These are phyloP conservation scores for Reticulascus tulasneorum DNA, from an alignment of 2,329 filamentous ascomycete species.

Conservation along the genomic window DNA sequence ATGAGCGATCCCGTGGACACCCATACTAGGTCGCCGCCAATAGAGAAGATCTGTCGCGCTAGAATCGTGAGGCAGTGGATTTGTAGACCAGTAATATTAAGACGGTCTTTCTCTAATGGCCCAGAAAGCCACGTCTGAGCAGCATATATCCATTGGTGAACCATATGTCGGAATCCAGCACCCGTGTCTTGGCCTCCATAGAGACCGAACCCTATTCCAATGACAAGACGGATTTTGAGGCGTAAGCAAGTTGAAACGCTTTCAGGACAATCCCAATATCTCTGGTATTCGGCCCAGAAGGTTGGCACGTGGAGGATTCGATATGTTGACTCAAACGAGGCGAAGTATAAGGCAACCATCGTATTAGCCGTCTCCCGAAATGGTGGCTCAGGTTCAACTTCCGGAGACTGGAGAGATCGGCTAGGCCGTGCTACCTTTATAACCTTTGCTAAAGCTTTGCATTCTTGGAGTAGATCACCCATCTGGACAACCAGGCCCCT, in stretches of 20 bases:
- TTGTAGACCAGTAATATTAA: conserved; percentile 30
- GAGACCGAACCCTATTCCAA: conserved; percentile 36
- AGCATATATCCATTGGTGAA: conserved; percentile 35
- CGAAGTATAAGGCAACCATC: conserved; percentile 42
- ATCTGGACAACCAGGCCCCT: conserved; percentile 20
- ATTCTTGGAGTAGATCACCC: conserved; percentile 24
- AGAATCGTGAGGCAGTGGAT: conserved; percentile 34
- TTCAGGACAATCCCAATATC: conserved; percentile 38
- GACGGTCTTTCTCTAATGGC: conserved; percentile 29
- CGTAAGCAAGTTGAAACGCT: conserved; percentile 17
- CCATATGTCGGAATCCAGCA: conserved; percentile 19
- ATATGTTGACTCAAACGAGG: conserved; percentile 44
- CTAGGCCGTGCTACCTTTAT: conserved; percentile 30
- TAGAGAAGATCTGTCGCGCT: conserved; percentile 35
- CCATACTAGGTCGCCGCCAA: conserved; percentile 38
- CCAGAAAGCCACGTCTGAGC: conserved; percentile 37
- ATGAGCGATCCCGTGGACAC: conserved; percentile 35
- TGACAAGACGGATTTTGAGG: conserved; percentile 34
- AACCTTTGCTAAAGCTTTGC: conserved; percentile 26
- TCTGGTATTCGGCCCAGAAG: conserved; percentile 46
- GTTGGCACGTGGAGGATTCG: conserved; percentile 50
- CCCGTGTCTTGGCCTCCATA: conserved; percentile 19
- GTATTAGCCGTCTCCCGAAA: conserved; percentile 30
- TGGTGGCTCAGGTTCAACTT: conserved; percentile 20
- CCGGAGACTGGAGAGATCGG: conserved; percentile 18